phyloP scores from a whole-genome alignment of 495 filamentous ascomycete species.

The Terfezia boudieri region DNA sequence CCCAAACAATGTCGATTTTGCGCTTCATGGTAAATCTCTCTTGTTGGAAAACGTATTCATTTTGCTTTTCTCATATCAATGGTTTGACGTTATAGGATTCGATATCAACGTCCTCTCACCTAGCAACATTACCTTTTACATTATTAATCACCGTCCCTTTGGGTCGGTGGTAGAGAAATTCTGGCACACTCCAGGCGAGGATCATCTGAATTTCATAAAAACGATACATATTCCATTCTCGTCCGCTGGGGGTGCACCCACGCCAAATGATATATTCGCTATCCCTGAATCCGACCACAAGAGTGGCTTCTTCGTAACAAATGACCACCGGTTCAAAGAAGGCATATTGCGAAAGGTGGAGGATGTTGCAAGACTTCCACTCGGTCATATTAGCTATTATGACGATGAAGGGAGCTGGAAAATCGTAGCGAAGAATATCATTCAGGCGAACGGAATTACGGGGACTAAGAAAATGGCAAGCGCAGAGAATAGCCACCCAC shows the following conservation, averaged over 20 bases:
- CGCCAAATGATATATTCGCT: conserved; percentile 12
- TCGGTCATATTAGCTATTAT: conserved; percentile 8
- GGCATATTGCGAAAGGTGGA: conserved; percentile 2
- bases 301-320: conserved; percentile 11
- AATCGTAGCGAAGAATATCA: background rate
- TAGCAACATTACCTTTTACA: conserved; percentile 7
- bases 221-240: conserved; percentile 1
- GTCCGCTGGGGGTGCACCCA: background rate
- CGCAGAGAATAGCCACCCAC: background rate
- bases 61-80: background rate
- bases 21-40: conserved; percentile 5
- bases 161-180: conserved; percentile 13
- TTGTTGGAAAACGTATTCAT: background rate
- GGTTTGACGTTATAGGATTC: conserved; percentile 1
- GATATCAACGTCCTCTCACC: conserved; percentile 7
- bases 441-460: conserved; percentile 10
- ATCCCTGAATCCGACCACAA: conserved; percentile 7
- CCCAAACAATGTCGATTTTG: conserved; percentile 2
- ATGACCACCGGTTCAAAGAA: conserved; percentile 4
- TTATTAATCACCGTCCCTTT: conserved; percentile 11
- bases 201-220: background rate
- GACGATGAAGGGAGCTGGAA: conserved; percentile 5
- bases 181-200: conserved; percentile 5
- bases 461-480: conserved; percentile 2
- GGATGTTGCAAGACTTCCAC: conserved; percentile 5